Evolutionary conservation across 192 early-diverging fungal genomes (phyloP), one percentile per base, ranked within the genome.

Genomic region (Podila clonocystis): DNA sequence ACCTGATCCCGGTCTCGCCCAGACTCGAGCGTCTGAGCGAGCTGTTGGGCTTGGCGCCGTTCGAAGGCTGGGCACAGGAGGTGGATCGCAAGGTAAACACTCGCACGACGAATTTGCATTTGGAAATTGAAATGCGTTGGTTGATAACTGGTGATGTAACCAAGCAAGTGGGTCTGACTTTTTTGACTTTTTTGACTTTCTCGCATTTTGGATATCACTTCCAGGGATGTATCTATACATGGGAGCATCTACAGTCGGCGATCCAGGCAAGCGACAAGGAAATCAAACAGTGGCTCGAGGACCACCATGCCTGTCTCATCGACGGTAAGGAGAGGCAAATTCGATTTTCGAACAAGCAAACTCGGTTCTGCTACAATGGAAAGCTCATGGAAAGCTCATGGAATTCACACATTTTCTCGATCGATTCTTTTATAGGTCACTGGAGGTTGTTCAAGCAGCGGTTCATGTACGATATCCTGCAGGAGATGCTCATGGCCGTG

Each of bases 201-300:
- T 45, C 5, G 41, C 0, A 45, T 24, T 57, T 61, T 33, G 13
- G 9, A 19, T 61, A 1, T 12, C 22, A 26, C 6, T 11, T 55
- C 0, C 30, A 85, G 85, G 66, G 67, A 4, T 50, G 52, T 2
- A 28, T 83, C 15, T 86, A 86, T 70, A 83, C 77, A 11, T 74
- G 70, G 59, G 38, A 65, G 5, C 71, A 78, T 20, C 66, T 89
- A 0, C 71, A 84, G 17, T 85, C 85, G 0, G 38, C 75, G n/a
- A 61, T 89, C 29, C 87, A 89, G 50, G 87, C 87, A 24, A 86
- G 85, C 58, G 82, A 85, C 41, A 50, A 73, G 11, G 85, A 88
- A 49, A 65, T 88, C 2, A 31, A 68, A 24, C 58, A 77, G 26
- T 85, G 78, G 63, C 73, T 88, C 34, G 73, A 84, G 49, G 70